These are phyloP conservation scores for Aspergillus fijiensis DNA, from an alignment of 2,329 filamentous ascomycete genomes.

Conservation along the genomic window DNA sequence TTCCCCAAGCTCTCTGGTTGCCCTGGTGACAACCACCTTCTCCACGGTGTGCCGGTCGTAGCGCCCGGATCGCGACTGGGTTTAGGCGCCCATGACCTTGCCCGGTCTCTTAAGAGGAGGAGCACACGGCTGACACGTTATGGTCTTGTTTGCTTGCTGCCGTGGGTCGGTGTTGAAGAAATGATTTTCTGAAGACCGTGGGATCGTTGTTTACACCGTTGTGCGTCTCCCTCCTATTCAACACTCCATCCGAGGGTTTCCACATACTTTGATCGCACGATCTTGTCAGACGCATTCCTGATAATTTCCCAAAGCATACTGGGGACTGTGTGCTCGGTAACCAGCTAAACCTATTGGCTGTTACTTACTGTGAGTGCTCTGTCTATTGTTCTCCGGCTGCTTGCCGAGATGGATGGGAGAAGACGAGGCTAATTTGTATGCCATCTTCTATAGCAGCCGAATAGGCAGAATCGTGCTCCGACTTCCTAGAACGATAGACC, in stretches of 20 bases:
- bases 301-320: neutral
- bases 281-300: neutral
- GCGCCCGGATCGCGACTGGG: conserved; percentile 7
- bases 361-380: neutral
- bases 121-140: neutral
- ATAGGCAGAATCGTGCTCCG: neutral
- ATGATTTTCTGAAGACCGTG: neutral
- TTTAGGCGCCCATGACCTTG: conserved; percentile 13
- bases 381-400: neutral
- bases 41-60: conserved; percentile 11
- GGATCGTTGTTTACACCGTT: neutral
- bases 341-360: neutral
- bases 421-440: neutral
- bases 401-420: neutral
- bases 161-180: neutral
- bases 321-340: neutral
- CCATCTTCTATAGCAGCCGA: neutral
- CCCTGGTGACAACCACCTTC: conserved; percentile 14
- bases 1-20: conserved; percentile 10
- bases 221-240: neutral
- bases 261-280: neutral
- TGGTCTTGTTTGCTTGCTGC: neutral
- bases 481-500: neutral
- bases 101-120: conserved; percentile 3
- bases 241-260: neutral